Percentiles rank a stretch among this genome's conserved stretches.
Conservation (phyloP, 2,329 filamentous ascomycete species). For the Aspergillus pseudotamarii region DNA sequence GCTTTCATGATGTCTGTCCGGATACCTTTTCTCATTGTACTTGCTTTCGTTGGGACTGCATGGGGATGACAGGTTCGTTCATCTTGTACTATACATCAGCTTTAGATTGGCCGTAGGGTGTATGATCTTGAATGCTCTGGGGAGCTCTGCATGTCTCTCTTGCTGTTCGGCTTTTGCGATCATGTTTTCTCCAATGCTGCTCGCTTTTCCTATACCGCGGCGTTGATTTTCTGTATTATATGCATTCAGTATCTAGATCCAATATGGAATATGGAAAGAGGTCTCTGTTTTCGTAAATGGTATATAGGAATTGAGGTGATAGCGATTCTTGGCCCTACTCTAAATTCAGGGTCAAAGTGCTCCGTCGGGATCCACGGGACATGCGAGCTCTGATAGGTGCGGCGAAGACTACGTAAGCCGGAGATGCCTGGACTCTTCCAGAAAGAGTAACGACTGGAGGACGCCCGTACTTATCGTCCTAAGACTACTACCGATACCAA, state of each 20-base stretch:
- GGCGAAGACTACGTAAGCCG: slow-evolving; percentile 1
- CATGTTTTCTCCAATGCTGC: slow-evolving; percentile 8
- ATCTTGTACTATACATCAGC: slow-evolving; percentile 25
- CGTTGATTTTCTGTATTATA: slow-evolving; percentile 25
- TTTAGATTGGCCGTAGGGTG: slow-evolving; percentile 10
- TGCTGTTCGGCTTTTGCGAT: slow-evolving; percentile 11
- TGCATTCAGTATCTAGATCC: slow-evolving; percentile 14
- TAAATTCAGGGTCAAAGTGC: not conserved
- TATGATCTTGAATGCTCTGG: slow-evolving; percentile 7
- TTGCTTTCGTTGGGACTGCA: slow-evolving; percentile 6
- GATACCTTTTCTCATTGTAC: slow-evolving; percentile 5
- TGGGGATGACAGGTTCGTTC: slow-evolving; percentile 6
- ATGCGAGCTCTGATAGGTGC: not conserved
- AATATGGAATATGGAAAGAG: not conserved
- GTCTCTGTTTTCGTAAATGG: not conserved
- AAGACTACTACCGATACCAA: not conserved
- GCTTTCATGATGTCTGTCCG: not conserved
- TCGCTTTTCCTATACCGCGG: slow-evolving; percentile 14
- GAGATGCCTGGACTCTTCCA: not conserved
- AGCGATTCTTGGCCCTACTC: not conserved
- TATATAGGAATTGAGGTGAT: no score
- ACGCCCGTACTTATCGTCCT: not conserved
- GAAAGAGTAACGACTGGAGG: not conserved
- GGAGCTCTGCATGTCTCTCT: not conserved
- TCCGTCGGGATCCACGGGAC: not conserved